Percentiles rank a stretch among this genome's conserved stretches.
Conservation (phyloP, 768 basidiomycete species). For the Lanmaoa pseudosensibilis region DNA sequence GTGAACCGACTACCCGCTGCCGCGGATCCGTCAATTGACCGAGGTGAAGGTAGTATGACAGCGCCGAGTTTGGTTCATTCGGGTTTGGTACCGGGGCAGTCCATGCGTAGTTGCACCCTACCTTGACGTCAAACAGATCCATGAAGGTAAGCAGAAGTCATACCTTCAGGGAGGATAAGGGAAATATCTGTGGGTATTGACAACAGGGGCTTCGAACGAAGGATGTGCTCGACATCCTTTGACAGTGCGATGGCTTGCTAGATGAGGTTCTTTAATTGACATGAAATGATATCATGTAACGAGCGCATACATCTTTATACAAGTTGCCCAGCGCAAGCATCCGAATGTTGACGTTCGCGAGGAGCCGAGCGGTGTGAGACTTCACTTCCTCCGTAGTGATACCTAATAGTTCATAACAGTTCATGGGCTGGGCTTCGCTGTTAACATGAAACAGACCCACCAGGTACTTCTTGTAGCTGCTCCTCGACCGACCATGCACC, state of each 20-base stretch:
- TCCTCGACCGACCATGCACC: constrained; percentile 77
- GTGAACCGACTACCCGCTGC: constrained; percentile 62
- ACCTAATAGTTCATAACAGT: constrained; percentile 41
- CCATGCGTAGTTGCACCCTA: constrained; percentile 74
- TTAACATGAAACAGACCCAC: constrained; percentile 44
- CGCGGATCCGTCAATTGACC: constrained; percentile 65
- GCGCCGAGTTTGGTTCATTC: constrained; percentile 81
- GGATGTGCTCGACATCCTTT: constrained; percentile 65
- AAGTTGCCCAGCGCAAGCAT: constrained; percentile 85
- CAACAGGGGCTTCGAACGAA: constrained; percentile 52
- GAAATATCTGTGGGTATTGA: constrained; percentile 40
- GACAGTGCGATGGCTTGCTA: constrained; percentile 79
- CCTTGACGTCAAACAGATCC: constrained; percentile 11
- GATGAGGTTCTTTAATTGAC: constrained; percentile 4
- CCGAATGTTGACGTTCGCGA: constrained; percentile 66
- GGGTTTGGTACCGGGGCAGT: constrained; percentile 70
- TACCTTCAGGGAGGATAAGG: constrained; percentile 73
- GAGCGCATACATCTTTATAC: constrained; percentile 64
- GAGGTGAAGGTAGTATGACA: constrained; percentile 84
- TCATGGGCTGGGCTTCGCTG: not conserved
- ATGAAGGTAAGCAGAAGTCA: constrained; percentile 8
- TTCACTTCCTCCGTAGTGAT: constrained; percentile 72
- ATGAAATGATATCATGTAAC: not conserved
- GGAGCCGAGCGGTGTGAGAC: constrained; percentile 54
- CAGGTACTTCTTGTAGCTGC: constrained; percentile 67